Percentiles rank a stretch among this genome's conserved stretches.
These are phyloP conservation scores for Evansstolkia leycettana DNA, from an alignment of 495 filamentous ascomycete genomes.

Conservation along the genomic window DNA sequence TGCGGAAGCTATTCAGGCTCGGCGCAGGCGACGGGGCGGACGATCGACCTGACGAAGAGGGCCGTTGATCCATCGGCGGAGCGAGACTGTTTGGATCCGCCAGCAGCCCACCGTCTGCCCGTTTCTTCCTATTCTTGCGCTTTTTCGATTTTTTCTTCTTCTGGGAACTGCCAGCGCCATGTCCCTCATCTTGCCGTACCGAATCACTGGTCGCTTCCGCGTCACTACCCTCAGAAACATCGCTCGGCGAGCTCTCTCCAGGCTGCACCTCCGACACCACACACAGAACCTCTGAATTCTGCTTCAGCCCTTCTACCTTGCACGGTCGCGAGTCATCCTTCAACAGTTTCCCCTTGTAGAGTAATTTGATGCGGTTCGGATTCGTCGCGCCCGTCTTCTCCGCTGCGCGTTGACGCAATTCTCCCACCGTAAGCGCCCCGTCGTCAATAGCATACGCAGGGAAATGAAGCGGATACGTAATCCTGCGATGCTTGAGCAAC, in stretches of 20 bases:
- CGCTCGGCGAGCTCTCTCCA: conserved; percentile 38
- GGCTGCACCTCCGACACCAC: conserved; percentile 38
- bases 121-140: conserved; percentile 25
- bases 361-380: conserved; percentile 53
- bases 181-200: not conserved
- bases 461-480: conserved; percentile 67
- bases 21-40: conserved; percentile 22
- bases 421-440: conserved; percentile 54
- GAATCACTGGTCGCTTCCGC: conserved; percentile 11
- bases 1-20: conserved; percentile 18
- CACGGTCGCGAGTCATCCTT: conserved; percentile 53
- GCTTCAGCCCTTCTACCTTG: conserved; percentile 64
- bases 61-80: conserved; percentile 8
- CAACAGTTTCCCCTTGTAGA: conserved; percentile 73
- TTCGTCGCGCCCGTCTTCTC: conserved; percentile 47
- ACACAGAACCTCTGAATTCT: conserved; percentile 64
- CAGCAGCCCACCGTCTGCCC: conserved; percentile 6
- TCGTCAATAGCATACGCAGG: conserved; percentile 72
- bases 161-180: conserved; percentile 5
- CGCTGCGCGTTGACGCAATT: conserved; percentile 53
- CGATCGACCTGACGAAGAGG: conserved; percentile 11
- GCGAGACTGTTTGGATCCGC: conserved; percentile 4
- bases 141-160: conserved; percentile 31
- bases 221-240: conserved; percentile 31
- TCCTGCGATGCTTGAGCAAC: conserved; percentile 56